Evolutionary conservation across 495 filamentous ascomycete genomes (phyloP), one percentile per base, ranked within the genome.

Genomic region (Hypoxylon trugodes): DNA sequence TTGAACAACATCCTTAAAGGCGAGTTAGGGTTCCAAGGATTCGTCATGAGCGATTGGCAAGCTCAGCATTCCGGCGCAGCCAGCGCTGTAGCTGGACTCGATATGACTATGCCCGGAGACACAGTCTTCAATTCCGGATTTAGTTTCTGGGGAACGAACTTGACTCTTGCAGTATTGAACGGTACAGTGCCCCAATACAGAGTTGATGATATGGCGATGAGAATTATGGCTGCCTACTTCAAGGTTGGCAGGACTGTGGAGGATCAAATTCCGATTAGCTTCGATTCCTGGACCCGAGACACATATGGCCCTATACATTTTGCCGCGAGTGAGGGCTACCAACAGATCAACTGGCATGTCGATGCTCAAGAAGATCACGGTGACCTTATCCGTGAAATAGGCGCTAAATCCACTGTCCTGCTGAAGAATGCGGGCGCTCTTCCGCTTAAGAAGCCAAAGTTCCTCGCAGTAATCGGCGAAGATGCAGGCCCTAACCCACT

Each of bases 91-190:
- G 95, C 95, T 42, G 95, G 95, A 50, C 75, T 97, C 41, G 94
- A 98, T 70, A 96, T 96, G 93, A 85, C 87, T 7, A 97, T 97
- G 93, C 93, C 95, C 33, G 94, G 95, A 59, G 95, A 98, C 68
- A 84, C 87, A 5, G 55, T 71, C 28, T 94, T 97, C 73, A 82
- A 89, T 68, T 86, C 82, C 19, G 90, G 87, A 18, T 75, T 77
- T 41, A 89, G 90, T 18, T 97, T 81, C 80, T 98, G 89, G 89
- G 94, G 94, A 10, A 76, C 88, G 21, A 97, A 97, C 75, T 81
- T 97, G 57, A 82, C 95, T 0, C 73, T 93, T 45, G 89, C 89
- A 4, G 89, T 97, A 6, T 77, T 97, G 54, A 98, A 98, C 70
- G 93, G 93, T 15, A 95, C 92, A 1, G 80, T 97, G 40, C 94